Conservation (phyloP, 345 rosid genomes). For the Eucalyptus pauciflora region DNA sequence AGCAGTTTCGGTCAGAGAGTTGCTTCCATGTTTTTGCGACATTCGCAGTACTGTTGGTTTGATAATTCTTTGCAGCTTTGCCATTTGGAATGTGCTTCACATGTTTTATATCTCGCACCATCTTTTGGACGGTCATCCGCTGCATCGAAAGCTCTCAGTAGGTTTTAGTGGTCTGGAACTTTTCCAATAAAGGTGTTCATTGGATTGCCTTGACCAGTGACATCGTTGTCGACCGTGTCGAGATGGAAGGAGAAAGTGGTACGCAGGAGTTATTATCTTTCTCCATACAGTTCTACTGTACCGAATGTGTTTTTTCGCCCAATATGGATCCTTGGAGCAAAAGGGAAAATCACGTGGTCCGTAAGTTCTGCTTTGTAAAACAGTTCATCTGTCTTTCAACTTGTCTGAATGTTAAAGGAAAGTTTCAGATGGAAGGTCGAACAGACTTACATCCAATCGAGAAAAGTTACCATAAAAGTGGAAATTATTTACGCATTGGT, state of each 20-base stretch:
- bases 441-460: neutral
- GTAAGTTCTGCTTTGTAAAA: neutral
- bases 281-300: neutral
- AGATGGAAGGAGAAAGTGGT: neutral
- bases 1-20: neutral
- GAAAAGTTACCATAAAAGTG: neutral
- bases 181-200: neutral
- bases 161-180: neutral
- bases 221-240: neutral
- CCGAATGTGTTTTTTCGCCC: neutral
- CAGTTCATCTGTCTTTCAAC: neutral
- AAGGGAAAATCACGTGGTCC: too few relatives aligned
- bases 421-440: neutral
- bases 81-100: conserved; percentile 1
- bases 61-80: neutral
- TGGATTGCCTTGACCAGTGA: neutral
- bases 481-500: neutral
- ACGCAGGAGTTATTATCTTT: neutral
- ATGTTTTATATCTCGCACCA: neutral
- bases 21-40: neutral
- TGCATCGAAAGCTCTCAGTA: neutral
- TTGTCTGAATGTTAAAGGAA: neutral
- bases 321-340: neutral
- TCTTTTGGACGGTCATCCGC: neutral
- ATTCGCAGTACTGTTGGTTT: neutral